These are phyloP conservation scores for Botrytis paeoniae DNA, from an alignment of 2,329 filamentous ascomycete genomes.

Conservation along the genomic window DNA sequence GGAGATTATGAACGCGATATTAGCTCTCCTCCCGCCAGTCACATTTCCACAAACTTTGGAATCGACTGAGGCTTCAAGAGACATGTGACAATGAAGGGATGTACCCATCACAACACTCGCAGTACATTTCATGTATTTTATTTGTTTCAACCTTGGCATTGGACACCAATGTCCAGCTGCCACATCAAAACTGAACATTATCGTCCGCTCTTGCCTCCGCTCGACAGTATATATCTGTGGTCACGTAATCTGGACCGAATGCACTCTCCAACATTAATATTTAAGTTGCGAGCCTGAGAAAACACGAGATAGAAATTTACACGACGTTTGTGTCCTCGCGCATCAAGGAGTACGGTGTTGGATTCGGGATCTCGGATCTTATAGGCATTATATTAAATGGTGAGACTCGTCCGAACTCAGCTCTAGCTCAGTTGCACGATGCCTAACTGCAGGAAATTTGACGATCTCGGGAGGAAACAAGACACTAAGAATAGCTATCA, in stretches of 20 bases:
- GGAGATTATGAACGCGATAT: not conserved
- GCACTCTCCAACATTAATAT: not conserved
- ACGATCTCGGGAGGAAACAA: slow-evolving; percentile 4
- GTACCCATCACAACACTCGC: not conserved
- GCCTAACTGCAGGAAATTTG: not conserved
- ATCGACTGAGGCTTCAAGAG: not conserved
- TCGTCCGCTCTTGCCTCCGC: not conserved
- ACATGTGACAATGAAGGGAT: not conserved
- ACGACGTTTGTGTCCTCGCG: not conserved
- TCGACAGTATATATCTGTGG: not conserved
- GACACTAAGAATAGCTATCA: not conserved
- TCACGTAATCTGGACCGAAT: not conserved
- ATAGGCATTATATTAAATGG: not conserved
- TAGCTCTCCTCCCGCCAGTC: not conserved
- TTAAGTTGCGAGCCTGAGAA: not conserved
- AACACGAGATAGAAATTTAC: not conserved
- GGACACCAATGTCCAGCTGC: not conserved
- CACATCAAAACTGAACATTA: not conserved
- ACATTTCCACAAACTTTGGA: not conserved
- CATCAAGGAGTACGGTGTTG: not conserved
- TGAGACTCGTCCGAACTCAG: slow-evolving; percentile 9
- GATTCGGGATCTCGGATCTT: not conserved
- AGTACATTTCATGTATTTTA: not conserved
- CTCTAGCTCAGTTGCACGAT: not conserved
- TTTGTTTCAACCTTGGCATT: not conserved